Base-by-base conservation (phyloP, 441 rosid species). In the California macrophylla region DNA sequence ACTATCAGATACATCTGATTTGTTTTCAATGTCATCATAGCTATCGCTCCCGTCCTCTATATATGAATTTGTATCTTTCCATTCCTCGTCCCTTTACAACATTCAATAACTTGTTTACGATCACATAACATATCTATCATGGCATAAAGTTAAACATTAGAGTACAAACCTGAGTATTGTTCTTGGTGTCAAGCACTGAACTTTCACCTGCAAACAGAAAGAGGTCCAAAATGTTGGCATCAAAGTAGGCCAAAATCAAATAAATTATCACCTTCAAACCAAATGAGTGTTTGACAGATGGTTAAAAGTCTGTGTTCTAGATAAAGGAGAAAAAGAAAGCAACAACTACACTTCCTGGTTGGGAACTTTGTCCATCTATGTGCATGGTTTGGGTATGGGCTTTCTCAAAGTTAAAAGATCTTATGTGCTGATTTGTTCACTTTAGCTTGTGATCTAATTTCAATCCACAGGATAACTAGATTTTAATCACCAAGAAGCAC, bases 141-240 rank as follows among this genome's bases (percentile, higher is more conserved):
- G 25, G 64, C 28, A 30, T 12, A 20, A 18, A 45, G 71, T 64
- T 62, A 1, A 26, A 26, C 28, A 0, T 66, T 58, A 45, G 69
- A 24, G 64, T 68, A 66, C 80, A 50, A 36, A 88, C 93, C 87
- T 80, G 23, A 69, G 79, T 38, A 77, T 75, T 71, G 74, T 30
- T 69, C 74, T 82, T 71, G 94, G 87, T 66, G 87, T 84, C 70
- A 80, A 71, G 74, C 89, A 83, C 23, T 85, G 85, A 70, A 86
- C 76, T 67, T 78, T 82, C 66, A 82, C 72, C 94, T 85, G 84
- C 29, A 76, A 77, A 66, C 56, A 40, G 20, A 42, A 20, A 54
- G 32, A 62, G 45, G 1, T 45, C 54, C 40, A 62, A 47, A 54
- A 62, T 56, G 10, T 6, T 72, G 23, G 38, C 34, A 62, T 62